Evolutionary conservation across 2,329 filamentous ascomycete genomes (phyloP).

Genomic region (Epicoccum sorghinum): DNA sequence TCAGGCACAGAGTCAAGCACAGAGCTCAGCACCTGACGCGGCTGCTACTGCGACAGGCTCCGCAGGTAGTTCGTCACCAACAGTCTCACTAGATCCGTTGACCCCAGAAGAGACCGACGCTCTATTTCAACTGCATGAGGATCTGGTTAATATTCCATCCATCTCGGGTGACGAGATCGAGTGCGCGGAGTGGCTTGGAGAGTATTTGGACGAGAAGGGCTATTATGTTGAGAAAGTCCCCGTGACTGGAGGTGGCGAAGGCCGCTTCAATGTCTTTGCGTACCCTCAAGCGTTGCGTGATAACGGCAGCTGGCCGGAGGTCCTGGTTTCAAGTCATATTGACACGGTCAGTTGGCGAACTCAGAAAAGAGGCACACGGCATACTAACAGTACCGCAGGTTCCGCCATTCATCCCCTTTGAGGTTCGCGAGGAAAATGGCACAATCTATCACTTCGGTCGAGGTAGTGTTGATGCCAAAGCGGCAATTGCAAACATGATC

Average conservation of each 20-base stretch:
- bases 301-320: constrained; percentile 53
- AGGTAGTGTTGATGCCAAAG: constrained; percentile 68
- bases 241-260: constrained; percentile 46
- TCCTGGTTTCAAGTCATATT: constrained; percentile 79
- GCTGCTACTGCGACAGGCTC: neutral
- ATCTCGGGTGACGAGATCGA: constrained; percentile 65
- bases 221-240: constrained; percentile 53
- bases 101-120: constrained; percentile 28
- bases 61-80: neutral
- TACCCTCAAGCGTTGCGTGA: constrained; percentile 52
- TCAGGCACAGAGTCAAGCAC: constrained; percentile 1
- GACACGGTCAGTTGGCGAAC: constrained; percentile 60
- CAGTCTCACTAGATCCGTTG: constrained; percentile 10
- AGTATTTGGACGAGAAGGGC: constrained; percentile 59
- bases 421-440: constrained; percentile 53
- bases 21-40: neutral
- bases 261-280: constrained; percentile 77
- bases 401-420: constrained; percentile 71
- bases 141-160: constrained; percentile 35
- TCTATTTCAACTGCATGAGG: constrained; percentile 30
- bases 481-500: constrained; percentile 70
- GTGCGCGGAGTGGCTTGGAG: constrained; percentile 70
- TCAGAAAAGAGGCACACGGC: no score
- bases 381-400: constrained; percentile 18
- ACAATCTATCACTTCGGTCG: constrained; percentile 65